Evolutionary conservation across 2,329 filamentous ascomycete species (phyloP).

Genomic region (Passalora sequoiae): DNA sequence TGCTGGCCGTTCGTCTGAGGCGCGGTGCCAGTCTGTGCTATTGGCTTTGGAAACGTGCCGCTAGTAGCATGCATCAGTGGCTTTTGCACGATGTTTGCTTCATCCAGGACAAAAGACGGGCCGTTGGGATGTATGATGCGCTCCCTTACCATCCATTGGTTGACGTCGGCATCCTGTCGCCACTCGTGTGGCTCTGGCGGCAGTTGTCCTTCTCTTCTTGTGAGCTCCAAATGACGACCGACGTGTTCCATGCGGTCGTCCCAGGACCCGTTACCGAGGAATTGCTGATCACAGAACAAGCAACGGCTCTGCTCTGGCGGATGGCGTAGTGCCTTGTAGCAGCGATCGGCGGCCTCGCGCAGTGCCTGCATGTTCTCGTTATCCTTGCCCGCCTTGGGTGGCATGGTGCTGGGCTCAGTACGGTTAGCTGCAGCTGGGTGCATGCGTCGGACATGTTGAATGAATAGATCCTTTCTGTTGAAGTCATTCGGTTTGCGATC

Average conservation of each 20-base stretch:
- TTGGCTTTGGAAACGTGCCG: background rate
- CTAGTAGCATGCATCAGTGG: background rate
- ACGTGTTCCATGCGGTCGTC: slow-evolving; percentile 84
- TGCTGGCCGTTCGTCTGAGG: background rate
- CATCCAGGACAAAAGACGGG: background rate
- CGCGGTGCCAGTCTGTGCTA: background rate
- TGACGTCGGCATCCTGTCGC: slow-evolving; percentile 31
- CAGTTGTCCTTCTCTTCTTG: slow-evolving; percentile 25
- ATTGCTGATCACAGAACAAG: slow-evolving; percentile 59
- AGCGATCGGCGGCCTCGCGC: slow-evolving; percentile 55
- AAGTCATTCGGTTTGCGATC: slow-evolving; percentile 57
- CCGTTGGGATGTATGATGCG: slow-evolving; percentile 3
- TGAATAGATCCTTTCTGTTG: slow-evolving; percentile 90
- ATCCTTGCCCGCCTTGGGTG: slow-evolving; percentile 4
- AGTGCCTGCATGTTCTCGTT: slow-evolving; percentile 22
- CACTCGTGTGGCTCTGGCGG: slow-evolving; percentile 34
- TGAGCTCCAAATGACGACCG: slow-evolving; percentile 70
- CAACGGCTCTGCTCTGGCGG: slow-evolving; percentile 60
- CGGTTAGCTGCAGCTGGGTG: slow-evolving; percentile 51
- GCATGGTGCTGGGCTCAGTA: slow-evolving; percentile 35
- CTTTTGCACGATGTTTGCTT: background rate
- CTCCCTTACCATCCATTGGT: slow-evolving; percentile 34
- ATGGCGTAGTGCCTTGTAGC: slow-evolving; percentile 55
- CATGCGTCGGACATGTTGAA: slow-evolving; percentile 82
- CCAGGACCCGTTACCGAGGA: slow-evolving; percentile 64